These are phyloP conservation scores for Setaria viridis DNA, from an alignment of 202 grass and related monocot genomes.

Conservation along the genomic window DNA sequence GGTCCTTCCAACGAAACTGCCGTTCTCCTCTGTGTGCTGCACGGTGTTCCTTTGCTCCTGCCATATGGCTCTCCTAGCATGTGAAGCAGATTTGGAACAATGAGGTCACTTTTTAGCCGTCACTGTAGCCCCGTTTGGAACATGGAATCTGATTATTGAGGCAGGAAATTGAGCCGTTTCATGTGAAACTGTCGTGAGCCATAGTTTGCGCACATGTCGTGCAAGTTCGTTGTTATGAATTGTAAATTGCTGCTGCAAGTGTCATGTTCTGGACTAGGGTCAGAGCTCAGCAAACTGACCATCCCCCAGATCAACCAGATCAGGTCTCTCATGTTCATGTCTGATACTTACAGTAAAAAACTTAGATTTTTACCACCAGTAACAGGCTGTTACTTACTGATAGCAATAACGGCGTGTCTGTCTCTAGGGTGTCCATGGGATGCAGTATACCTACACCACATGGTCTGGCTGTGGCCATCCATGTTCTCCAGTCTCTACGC, in stretches of 20 bases:
- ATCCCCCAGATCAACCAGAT: background rate
- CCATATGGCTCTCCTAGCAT: constrained; percentile 7
- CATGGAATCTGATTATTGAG: constrained; percentile 4
- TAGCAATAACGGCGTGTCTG: constrained; percentile 15
- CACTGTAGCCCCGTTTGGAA: background rate
- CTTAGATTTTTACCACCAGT: background rate
- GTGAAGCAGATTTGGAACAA: constrained; percentile 25
- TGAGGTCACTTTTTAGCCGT: background rate
- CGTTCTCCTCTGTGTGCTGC: background rate
- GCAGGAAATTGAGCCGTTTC: background rate
- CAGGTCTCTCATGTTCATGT: background rate
- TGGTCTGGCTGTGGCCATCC: constrained; percentile 23
- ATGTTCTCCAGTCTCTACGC: constrained; percentile 8
- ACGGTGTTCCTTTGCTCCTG: constrained; percentile 9
- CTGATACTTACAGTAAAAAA: too few relatives aligned
- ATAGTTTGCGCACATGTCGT: background rate
- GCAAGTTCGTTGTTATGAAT: background rate
- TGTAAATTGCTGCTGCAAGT: background rate
- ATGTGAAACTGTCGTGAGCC: background rate
- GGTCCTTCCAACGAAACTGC: constrained; percentile 36
- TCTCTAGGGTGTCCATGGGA: constrained; percentile 11
- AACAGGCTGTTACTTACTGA: background rate
- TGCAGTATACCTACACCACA: background rate
- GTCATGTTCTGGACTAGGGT: background rate
- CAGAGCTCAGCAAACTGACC: background rate